Base-by-base conservation (phyloP, 495 filamentous ascomycete genomes). In the Tuber microsphaerosporum region DNA sequence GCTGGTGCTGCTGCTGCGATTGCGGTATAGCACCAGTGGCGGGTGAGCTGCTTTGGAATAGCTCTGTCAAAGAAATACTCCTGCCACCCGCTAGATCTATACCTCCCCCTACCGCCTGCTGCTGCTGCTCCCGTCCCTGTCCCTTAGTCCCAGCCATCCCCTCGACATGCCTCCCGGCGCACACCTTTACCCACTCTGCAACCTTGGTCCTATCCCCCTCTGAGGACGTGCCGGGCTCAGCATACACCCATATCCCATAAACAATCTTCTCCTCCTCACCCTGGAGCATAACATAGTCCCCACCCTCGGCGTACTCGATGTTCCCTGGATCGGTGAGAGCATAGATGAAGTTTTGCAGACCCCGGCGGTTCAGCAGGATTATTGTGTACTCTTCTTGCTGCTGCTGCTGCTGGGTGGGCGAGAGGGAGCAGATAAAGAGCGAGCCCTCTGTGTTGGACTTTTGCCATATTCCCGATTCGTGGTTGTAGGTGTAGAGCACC, bases 371-470 rank as follows among this genome's bases (percentile, higher is more conserved):
- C n/a, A 85, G 75, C 17, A 85, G 75, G 34, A 85, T 76, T 17
- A 85, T 78, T 42, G 76, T 78, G 73, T 82, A 83, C 68, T 77
- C 76, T n/a, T 83, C 75, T 2, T 70, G 97, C 3, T 96, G 85
- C 93, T 92, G 85, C 93, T 92, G 77, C 92, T 94, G 87, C 93
- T 88, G 88, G 42, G 56, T 79, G 56, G 72, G 72, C 41, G 73
- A 46, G 56, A 72, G 81, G 39, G 56, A 73, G 73, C 74, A 76
- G 43, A 81, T 75, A 68, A 81, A 81, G 41, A 81, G 56, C 10
- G 79, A 81, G 42, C 79, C 79, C 70, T 81, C 79, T 26, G 81
- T 73, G 39, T 75, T 71, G 71, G 75, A 71, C 69, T 80, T 80
- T 31, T 74, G 70, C 79, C 79, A 81, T 26, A 76, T 37, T 26